These are phyloP conservation scores for Coriolopsis trogii DNA, from an alignment of 1,284 basidiomycete species.

Conservation along the genomic window DNA sequence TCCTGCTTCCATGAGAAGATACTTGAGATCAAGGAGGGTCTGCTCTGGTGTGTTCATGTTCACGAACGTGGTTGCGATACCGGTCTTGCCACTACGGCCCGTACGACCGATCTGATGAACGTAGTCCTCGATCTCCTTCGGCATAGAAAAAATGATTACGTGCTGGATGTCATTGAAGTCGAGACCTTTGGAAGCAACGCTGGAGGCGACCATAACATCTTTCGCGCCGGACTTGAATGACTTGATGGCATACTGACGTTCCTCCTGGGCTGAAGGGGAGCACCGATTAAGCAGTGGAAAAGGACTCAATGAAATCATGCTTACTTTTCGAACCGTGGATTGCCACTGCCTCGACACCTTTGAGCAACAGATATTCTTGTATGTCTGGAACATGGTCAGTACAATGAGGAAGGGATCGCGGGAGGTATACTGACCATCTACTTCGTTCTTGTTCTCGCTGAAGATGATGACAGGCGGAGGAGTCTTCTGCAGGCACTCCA, in stretches of 20 bases:
- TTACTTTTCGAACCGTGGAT: conserved; percentile 97
- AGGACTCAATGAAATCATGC: conserved; percentile 27
- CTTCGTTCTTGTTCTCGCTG: conserved; percentile 99
- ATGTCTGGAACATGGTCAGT: conserved; percentile 67
- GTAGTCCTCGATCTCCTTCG: conserved; percentile 98
- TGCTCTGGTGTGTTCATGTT: conserved; percentile 98
- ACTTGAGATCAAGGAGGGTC: conserved; percentile 96
- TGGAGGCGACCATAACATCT: conserved; percentile 99
- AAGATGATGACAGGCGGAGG: conserved; percentile 98
- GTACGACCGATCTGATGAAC: conserved; percentile 99
- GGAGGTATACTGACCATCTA: conserved; percentile 71
- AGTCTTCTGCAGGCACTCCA: conserved; percentile 98
- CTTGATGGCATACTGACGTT: conserved; percentile 98
- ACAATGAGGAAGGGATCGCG: background rate
- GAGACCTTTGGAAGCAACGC: conserved; percentile 96
- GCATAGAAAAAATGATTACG: conserved; percentile 98
- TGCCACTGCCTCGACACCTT: conserved; percentile 97
- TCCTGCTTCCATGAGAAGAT: conserved; percentile 95
- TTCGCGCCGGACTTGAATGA: conserved; percentile 96
- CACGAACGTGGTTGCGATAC: conserved; percentile 99
- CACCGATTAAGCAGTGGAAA: background rate
- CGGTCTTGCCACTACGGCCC: conserved; percentile 96
- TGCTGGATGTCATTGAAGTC: conserved; percentile 99
- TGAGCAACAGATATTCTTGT: conserved; percentile 95
- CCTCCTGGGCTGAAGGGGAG: conserved; percentile 81